Evolutionary conservation across 345 rosid genomes (phyloP), one percentile per base, ranked within the genome.

Genomic region (Anacardium occidentale): DNA sequence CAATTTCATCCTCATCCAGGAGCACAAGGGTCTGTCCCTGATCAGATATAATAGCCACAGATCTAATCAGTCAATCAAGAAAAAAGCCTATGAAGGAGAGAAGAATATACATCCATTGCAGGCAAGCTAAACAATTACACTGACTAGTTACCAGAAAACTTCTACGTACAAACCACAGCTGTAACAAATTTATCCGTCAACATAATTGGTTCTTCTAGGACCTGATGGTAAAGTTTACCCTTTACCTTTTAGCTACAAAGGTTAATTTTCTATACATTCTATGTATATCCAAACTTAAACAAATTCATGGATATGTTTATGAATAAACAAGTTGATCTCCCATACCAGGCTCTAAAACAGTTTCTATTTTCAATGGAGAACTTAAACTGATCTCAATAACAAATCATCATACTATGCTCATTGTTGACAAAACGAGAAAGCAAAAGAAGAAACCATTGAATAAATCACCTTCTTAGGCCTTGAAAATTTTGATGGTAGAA

Each of bases 1-100:
- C 65, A 72, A 73, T 78, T 47, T 93, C 97, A 71, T 71, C 67
- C 74, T 91, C 97, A 21, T 90, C 93, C 17, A 85, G 83, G 72
- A 87, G 82, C 72, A 88, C 88, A 69, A 94, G 84, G n/a, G 84
- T 80, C 69, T 68, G 77, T 24, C 63, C 86, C 94, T 82, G 76
- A 66, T 74, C 63, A 72, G 77, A 42, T 25, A 66, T 68, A 18
- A 25, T 25, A 37, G 78, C 22, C 53, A 53, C 8, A 24, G 22
- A 56, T 75, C 73, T 18, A 32, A 66, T 58, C 42, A 64, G 26
- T 50, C 9, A 69, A 54, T 54, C 52, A 74, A 71, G 13, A 74
- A 20, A 12, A 75, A 69, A 18, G 8, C 24, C 53, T 0, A n/a
- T 48, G 12, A 48, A 68, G 12, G 3, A 10, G 51, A 15, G 18